Conservation (phyloP, 2,329 filamentous ascomycete species). For the Fusarium humuli region DNA sequence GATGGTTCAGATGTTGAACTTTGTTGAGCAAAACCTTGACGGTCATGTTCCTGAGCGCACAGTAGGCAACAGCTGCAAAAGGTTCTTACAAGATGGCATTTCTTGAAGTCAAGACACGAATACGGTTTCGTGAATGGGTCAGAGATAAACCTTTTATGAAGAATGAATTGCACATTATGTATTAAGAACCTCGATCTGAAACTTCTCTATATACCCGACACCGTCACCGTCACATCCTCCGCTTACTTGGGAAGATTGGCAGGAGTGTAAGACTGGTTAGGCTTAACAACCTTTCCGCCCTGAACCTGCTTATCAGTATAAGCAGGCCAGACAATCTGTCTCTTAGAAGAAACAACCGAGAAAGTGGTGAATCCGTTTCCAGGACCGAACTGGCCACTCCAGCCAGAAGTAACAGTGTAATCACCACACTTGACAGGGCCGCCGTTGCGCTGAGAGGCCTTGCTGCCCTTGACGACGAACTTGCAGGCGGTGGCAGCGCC, state of each 20-base stretch:
- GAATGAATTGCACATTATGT: neutral
- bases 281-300: conserved; percentile 58
- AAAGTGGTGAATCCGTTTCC: conserved; percentile 66
- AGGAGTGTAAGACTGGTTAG: conserved; percentile 60
- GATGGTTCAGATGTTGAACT: too few relatives aligned
- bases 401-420: conserved; percentile 64
- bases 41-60: too few relatives aligned
- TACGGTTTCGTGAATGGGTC: rapidly evolving
- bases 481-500: conserved; percentile 50
- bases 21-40: too few relatives aligned
- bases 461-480: conserved; percentile 47
- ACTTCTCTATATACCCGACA: neutral
- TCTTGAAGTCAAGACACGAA: neutral
- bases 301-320: conserved; percentile 64
- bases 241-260: conserved; percentile 34
- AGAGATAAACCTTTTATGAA: neutral
- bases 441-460: conserved; percentile 53
- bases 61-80: too few relatives aligned
- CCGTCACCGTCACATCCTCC: too few relatives aligned
- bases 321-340: conserved; percentile 62
- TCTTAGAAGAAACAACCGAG: conserved; percentile 55
- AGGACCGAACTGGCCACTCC: conserved; percentile 66
- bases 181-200: neutral
- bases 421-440: conserved; percentile 58
- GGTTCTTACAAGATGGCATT: too few relatives aligned